These are phyloP conservation scores for Paraphaeosphaeria minitans DNA, from an alignment of 2,329 filamentous ascomycete species.

Conservation along the genomic window DNA sequence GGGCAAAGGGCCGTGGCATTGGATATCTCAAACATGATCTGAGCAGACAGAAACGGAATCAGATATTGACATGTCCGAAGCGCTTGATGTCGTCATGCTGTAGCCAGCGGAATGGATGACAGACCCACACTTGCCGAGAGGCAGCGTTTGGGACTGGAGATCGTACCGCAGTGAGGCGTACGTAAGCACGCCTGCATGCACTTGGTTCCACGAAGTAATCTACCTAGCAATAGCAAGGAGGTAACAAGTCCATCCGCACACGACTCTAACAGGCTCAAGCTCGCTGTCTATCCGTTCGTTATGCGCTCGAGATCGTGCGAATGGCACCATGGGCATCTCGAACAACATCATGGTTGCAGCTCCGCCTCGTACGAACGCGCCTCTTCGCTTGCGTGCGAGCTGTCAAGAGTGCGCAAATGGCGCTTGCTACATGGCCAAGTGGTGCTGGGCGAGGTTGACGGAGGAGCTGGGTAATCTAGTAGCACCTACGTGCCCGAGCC, in stretches of 20 bases:
- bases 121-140: no score
- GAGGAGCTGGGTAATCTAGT: background rate
- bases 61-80: background rate
- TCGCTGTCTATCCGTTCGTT: background rate
- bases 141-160: no score
- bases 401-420: background rate
- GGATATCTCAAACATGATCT: background rate
- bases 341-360: background rate
- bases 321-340: background rate
- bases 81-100: background rate
- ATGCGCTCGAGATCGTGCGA: background rate
- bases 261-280: background rate
- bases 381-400: background rate
- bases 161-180: no score
- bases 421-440: background rate
- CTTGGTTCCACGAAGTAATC: no score
- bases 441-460: background rate
- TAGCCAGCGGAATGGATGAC: background rate
- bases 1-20: background rate
- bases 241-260: no score
- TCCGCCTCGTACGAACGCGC: background rate
- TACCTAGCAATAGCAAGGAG: no score
- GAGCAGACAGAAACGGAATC: background rate
- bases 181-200: no score
- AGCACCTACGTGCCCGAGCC: background rate